phyloP scores from a whole-genome alignment of 75 land plant genomes.

The Cupressus sempervirens region DNA sequence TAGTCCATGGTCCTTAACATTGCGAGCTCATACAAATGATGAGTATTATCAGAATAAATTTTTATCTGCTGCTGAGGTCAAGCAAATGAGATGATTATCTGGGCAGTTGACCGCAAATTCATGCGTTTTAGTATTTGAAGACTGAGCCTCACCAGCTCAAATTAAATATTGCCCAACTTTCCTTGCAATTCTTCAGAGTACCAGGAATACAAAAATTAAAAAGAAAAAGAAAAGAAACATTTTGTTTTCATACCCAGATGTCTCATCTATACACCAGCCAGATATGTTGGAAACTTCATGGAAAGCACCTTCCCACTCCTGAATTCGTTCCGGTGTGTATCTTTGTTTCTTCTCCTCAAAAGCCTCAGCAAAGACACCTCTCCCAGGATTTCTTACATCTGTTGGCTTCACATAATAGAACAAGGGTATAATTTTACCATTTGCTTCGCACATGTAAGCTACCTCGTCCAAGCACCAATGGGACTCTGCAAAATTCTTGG shows the following conservation, averaged over 20 bases:
- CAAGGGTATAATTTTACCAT: constrained; percentile 3
- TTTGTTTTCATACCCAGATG: background rate
- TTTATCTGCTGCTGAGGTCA: no score
- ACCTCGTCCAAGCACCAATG: constrained; percentile 13
- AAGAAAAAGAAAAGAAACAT: no score
- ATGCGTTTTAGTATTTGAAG: no score
- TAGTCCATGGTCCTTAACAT: no score
- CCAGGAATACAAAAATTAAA: background rate
- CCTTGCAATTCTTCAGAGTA: background rate
- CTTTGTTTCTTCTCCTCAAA: constrained; percentile 8
- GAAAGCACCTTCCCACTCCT: background rate
- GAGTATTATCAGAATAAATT: no score
- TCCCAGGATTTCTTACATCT: constrained; percentile 4
- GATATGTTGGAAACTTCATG: background rate
- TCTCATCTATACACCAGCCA: constrained; percentile 1
- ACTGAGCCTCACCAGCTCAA: no score
- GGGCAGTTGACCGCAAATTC: no score
- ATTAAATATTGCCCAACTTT: background rate
- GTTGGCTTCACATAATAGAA: constrained; percentile 10
- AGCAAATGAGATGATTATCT: no score
- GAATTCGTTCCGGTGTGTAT: background rate
- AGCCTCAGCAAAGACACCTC: background rate
- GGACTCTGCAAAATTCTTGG: constrained; percentile 9
- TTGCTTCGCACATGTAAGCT: background rate
- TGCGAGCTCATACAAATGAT: no score